A percentile compares a stretch with the other conserved stretches of the same genome.
phyloP scores from a whole-genome alignment of 306 rosid genomes.

The Trifolium fragiferum region DNA sequence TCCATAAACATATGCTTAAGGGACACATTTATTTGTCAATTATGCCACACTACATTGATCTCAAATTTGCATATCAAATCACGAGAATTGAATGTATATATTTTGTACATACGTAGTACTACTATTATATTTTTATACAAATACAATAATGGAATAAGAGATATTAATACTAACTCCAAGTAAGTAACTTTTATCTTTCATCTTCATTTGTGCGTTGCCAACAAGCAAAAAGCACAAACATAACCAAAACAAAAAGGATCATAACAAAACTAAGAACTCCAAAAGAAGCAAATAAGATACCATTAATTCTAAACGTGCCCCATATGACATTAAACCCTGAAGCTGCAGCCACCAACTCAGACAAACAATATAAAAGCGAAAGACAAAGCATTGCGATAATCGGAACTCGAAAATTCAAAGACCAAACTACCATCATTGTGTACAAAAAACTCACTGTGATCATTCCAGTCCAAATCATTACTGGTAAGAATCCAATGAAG shows the following conservation, averaged over 20 bases:
- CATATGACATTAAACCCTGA: conserved; percentile 34
- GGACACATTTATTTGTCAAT: no score
- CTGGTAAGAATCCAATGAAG: conserved; percentile 33
- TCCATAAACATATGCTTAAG: no score
- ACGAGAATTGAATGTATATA: no score
- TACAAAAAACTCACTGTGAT: conserved; percentile 35
- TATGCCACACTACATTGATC: not conserved
- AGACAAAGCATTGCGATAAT: conserved; percentile 40
- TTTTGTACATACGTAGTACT: no score
- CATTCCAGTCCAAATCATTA: conserved; percentile 45
- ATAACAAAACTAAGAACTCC: conserved; percentile 40
- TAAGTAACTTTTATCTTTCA: not conserved
- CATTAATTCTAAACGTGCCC: conserved; percentile 39
- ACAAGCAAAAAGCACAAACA: conserved; percentile 30
- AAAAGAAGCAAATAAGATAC: conserved; percentile 40
- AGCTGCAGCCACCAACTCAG: conserved; percentile 29
- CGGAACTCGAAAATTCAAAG: conserved; percentile 35
- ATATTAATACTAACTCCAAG: no score
- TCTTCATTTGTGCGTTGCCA: conserved; percentile 9
- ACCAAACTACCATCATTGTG: conserved; percentile 41
- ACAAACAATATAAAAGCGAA: conserved; percentile 33
- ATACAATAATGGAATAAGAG: no score
- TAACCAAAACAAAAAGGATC: conserved; percentile 32
- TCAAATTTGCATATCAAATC: not conserved
- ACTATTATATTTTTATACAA: not conserved